Evolutionary conservation across 176 grass and related monocot species (phyloP), one percentile per base, ranked within the genome.

Genomic region (Oryza brachyantha): DNA sequence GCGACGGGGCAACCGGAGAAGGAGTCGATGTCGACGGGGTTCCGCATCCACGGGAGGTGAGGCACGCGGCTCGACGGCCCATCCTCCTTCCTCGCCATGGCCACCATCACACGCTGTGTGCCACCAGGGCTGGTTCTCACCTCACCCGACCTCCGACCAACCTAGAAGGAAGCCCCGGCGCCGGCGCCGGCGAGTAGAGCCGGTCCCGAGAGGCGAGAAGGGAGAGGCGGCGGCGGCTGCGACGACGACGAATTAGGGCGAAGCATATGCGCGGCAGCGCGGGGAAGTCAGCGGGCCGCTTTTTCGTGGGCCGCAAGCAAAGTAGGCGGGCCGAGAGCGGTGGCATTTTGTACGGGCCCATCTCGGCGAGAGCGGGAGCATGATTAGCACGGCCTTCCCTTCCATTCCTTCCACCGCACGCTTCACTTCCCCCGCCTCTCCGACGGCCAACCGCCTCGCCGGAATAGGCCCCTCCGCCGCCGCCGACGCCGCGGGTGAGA

Each of bases 31-130:
- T 94, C 79, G 19, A 91, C 88, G 8, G 85, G 67, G 61, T 32
- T 29, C 50, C 92, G 85, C 92, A 94, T 94, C 92, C 88, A 94
- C 50, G 86, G 83, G 42, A 88, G 54, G 88, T 94, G 92, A 5
- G 88, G 88, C 64, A 88, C 86, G 21, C 76, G 71, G 71, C 80
- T 79, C 17, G 29, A 10, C 5, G 73, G 45, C 8, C 8, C 85
- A 46, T 73, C 86, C 21, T 25, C 39, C 50, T 76, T 55, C 66
- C 13, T 83, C 46, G 13, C 69, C 86, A 84, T 84, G 71, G 42
- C 5, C 27, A 45, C 81, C 86, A 75, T 70, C 54, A 50, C 42
- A 8, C 1, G 36, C 24, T 3, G 24, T 43, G 11, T 12, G 12
- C 8, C 8, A 75, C 8, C 41, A 48, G 40, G 5, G 40, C 3